Evolutionary conservation across 2,329 filamentous ascomycete species (phyloP), one percentile per base, ranked within the genome.

Genomic region (Ambrosiella cleistominuta): DNA sequence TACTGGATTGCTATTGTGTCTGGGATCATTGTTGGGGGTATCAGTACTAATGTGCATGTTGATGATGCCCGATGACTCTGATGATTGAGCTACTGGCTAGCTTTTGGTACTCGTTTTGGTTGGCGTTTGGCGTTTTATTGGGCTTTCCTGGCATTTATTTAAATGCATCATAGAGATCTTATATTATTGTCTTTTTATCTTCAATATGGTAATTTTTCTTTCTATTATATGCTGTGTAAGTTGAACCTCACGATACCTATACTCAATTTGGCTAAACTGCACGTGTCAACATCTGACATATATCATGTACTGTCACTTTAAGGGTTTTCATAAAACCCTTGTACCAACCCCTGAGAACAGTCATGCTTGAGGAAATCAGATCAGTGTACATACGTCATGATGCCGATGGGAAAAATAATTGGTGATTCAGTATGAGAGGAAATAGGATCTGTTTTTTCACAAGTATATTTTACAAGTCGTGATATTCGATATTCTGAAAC

Each of bases 141-240:
- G 19, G n/a, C 55, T 49, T 42, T 19, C 42, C 36, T 45, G 7
- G 11, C 44, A 19, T 47, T 56, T 36, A 27, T 59, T 13, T 53
- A 8, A 54, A 9, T 49, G 19, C 37, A 57, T 49, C 39, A 50
- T 57, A 50, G 38, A 15, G n/a, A 39, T 15, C 70, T 47, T 47
- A 15, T 15, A 47, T 7, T 17, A 47, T 47, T 47, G 5, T 3
- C 8, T n/a, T 47, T 17, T n/a, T 7, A 47, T 13, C 8, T 17
- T 47, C 44, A 47, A 13, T 13, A n/a, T 47, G 44, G n/a, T 42
- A 42, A 12, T 7, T 12, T 11, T 12, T 42, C n/a, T 1, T 42
- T 11, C 11, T 42, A 42, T 27, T 27, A 3, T 27, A 27, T 27
- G 4, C 27, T 27, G 27, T 27, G 27, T 27, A 27, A 27, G 27